These are phyloP conservation scores for Penicillium atrosanguineum DNA, from an alignment of 495 filamentous ascomycete species.

Conservation along the genomic window DNA sequence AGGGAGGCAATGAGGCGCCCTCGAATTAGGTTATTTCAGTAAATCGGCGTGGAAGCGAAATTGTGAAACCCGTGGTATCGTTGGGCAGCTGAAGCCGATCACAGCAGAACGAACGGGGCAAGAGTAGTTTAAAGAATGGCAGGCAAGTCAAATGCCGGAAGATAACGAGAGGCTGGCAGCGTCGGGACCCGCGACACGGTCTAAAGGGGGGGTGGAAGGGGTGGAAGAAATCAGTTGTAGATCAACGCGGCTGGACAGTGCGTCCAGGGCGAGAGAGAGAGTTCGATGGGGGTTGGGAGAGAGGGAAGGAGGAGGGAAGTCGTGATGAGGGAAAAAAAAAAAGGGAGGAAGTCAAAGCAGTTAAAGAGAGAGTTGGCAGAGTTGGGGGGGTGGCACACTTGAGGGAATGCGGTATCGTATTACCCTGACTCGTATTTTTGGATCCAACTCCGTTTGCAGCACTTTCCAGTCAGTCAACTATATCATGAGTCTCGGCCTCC, in stretches of 20 bases:
- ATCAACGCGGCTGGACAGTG: conserved; percentile 29
- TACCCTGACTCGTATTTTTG: neutral
- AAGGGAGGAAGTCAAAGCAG: conserved; percentile 2
- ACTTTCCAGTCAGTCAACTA: neutral
- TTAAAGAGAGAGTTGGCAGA: conserved; percentile 18
- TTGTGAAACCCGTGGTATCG: conserved; percentile 6
- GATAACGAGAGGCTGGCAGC: conserved; percentile 36
- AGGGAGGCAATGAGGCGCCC: conserved; percentile 5
- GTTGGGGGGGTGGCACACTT: neutral
- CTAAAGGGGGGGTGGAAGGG: conserved; percentile 12
- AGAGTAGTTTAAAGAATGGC: conserved; percentile 20
- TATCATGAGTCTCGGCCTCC: neutral
- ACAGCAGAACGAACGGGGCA: neutral
- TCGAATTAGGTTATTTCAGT: neutral
- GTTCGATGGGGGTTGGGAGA: conserved; percentile 11
- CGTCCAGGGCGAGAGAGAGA: conserved; percentile 22
- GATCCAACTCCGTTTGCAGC: neutral
- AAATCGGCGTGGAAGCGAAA: conserved; percentile 2
- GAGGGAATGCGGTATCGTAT: neutral
- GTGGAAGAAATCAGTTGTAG: conserved; percentile 7
- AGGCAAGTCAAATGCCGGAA: conserved; percentile 27
- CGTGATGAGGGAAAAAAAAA: conserved; percentile 10
- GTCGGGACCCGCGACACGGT: conserved; percentile 39
- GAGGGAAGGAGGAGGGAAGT: conserved; percentile 17
- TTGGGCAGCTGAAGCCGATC: conserved; percentile 11